These are phyloP conservation scores for Carex sylvatica DNA, from an alignment of 202 grass and related monocot species.

Conservation along the genomic window DNA sequence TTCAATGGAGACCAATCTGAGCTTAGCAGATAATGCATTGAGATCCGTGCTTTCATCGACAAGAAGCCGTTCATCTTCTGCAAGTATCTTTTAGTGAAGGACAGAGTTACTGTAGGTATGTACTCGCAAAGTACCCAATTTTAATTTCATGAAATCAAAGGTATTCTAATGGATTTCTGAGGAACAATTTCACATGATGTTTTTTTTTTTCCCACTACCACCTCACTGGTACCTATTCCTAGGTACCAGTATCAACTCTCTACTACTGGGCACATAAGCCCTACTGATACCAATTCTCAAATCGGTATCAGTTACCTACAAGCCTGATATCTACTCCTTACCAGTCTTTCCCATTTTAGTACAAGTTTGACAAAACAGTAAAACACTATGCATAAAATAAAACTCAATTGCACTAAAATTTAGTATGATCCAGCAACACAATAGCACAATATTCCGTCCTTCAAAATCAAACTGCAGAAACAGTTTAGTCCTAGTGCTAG, in stretches of 20 bases:
- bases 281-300: no score
- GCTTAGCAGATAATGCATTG: constrained; percentile 39
- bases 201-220: not conserved
- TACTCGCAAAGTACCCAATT: not conserved
- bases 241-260: no score
- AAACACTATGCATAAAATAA: not conserved
- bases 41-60: constrained; percentile 56
- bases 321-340: no score
- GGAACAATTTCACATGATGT: not conserved
- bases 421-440: not conserved
- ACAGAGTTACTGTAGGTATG: not conserved
- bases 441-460: not conserved
- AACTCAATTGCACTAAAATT: not conserved
- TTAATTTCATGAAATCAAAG: not conserved
- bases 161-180: not conserved
- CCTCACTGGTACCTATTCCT: no score
- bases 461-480: not conserved
- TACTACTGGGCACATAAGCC: no score
- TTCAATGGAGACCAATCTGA: constrained; percentile 38
- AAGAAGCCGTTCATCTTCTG: constrained; percentile 45
- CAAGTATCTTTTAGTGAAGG: constrained; percentile 46
- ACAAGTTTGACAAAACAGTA: no score
- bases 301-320: no score
- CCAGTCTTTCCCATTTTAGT: no score
- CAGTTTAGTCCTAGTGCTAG: not conserved